These are phyloP conservation scores for Podospora appendiculata DNA, from an alignment of 495 filamentous ascomycete genomes.

Conservation along the genomic window DNA sequence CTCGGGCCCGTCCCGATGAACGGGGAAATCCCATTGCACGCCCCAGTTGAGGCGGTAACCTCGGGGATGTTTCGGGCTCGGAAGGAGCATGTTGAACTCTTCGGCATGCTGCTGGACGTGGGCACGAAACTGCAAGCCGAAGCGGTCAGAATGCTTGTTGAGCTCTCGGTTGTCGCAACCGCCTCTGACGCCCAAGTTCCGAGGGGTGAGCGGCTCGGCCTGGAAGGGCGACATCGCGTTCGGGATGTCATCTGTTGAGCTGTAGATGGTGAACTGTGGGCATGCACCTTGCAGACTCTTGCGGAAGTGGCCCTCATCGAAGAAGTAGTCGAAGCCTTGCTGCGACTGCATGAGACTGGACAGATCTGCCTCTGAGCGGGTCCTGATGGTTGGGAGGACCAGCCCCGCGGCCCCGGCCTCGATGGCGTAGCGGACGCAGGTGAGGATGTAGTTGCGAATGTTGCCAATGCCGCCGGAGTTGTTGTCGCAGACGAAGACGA, in stretches of 20 bases:
- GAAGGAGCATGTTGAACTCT: constrained; percentile 16
- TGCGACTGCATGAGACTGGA: constrained; percentile 23
- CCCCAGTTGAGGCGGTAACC: constrained; percentile 36
- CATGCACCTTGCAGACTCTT: constrained; percentile 24
- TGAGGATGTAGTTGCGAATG: constrained; percentile 45
- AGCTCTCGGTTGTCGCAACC: constrained; percentile 37
- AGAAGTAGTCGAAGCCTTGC: constrained; percentile 35
- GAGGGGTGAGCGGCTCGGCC: constrained; percentile 32
- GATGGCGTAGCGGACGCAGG: constrained; percentile 41
- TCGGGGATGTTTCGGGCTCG: constrained; percentile 23
- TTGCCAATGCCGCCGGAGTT: constrained; percentile 47
- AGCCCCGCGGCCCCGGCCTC: constrained; percentile 40
- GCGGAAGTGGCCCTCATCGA: constrained; percentile 37
- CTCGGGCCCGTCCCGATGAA: constrained; percentile 35
- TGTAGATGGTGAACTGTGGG: constrained; percentile 34
- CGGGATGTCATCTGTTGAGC: constrained; percentile 27
- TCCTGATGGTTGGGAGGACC: constrained; percentile 35
- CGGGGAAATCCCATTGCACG: constrained; percentile 37
- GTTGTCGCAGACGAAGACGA: constrained; percentile 42
- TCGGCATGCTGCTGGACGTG: constrained; percentile 16
- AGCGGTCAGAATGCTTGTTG: constrained; percentile 38
- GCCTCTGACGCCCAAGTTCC: constrained; percentile 27
- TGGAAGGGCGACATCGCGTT: constrained; percentile 18
- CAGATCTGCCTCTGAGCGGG: constrained; percentile 22
- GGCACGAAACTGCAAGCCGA: constrained; percentile 23